phyloP scores from a whole-genome alignment of 371 early-diverging fungal species.

The Smittium culicis region DNA sequence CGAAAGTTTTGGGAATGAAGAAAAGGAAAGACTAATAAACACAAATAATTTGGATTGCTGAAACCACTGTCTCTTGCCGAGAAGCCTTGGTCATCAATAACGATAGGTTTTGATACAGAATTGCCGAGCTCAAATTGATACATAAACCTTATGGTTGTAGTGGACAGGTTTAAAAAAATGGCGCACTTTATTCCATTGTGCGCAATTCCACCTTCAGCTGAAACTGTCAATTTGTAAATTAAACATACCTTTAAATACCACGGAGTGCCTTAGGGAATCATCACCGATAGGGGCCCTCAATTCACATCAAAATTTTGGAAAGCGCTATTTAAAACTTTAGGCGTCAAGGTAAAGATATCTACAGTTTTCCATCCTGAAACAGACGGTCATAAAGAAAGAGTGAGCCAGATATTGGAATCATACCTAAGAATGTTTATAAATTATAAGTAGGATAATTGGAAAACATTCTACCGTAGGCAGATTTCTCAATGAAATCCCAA shows the following conservation, averaged over 20 bases:
- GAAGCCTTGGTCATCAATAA: neutral
- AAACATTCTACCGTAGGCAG: neutral
- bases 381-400: constrained; percentile 21
- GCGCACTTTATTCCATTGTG: constrained; percentile 20
- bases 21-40: neutral
- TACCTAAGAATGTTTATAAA: neutral
- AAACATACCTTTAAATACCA: too few relatives aligned
- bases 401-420: constrained; percentile 12
- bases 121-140: constrained; percentile 18
- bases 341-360: constrained; percentile 11
- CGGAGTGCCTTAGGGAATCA: neutral
- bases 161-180: constrained; percentile 23
- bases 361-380: constrained; percentile 25
- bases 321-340: constrained; percentile 7
- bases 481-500: neutral
- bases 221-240: constrained; percentile 21
- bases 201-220: constrained; percentile 13
- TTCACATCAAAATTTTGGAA: constrained; percentile 15
- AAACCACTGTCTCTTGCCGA: neutral
- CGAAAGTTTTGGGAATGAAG: neutral
- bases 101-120: constrained; percentile 25
- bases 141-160: constrained; percentile 27
- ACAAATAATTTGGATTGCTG: neutral
- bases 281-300: constrained; percentile 8
- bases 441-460: neutral